A percentile compares a stretch with the other conserved stretches of the same genome.
Evolutionary conservation across 306 rosid species (phyloP).

Genomic region (Pueraria montana): DNA sequence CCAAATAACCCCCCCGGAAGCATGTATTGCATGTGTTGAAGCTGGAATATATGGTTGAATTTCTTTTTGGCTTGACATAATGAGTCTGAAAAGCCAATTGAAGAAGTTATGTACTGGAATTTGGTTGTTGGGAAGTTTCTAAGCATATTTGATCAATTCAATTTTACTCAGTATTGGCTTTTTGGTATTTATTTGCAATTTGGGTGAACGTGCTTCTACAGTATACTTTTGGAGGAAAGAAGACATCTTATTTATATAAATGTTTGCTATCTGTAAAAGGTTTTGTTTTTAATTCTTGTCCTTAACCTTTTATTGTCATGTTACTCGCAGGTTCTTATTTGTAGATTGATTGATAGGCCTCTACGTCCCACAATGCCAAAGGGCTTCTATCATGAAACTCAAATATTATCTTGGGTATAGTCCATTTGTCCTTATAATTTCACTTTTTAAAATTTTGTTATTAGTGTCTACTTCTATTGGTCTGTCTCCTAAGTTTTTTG

Average conservation of each 20-base stretch:
- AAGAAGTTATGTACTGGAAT: conserved; percentile 20
- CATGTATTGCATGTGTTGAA: neutral
- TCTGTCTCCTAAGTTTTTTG: conserved; percentile 23
- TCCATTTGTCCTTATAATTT: conserved; percentile 35
- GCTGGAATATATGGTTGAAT: conserved; percentile 1
- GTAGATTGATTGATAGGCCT: conserved; percentile 98
- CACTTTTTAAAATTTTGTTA: conserved; percentile 26
- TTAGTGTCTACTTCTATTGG: conserved; percentile 36
- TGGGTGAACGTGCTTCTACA: neutral
- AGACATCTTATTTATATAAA: conserved; percentile 22
- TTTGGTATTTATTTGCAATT: conserved; percentile 16
- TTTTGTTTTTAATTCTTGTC: neutral
- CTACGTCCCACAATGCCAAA: conserved; percentile 94
- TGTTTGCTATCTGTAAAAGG: conserved; percentile 28
- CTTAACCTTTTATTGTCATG: conserved; percentile 37
- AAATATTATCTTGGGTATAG: conserved; percentile 94
- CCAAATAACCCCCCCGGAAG: neutral
- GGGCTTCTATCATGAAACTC: conserved; percentile 97
- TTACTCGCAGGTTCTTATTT: conserved; percentile 89
- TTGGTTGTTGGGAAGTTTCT: conserved; percentile 10
- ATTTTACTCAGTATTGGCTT: neutral
- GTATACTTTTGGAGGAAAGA: conserved; percentile 24
- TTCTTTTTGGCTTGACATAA: conserved; percentile 6
- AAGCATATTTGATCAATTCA: conserved; percentile 15
- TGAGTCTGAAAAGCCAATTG: conserved; percentile 15